These are phyloP conservation scores for Cyclanthera cordifolia DNA, from an alignment of 306 rosid species.

Conservation along the genomic window DNA sequence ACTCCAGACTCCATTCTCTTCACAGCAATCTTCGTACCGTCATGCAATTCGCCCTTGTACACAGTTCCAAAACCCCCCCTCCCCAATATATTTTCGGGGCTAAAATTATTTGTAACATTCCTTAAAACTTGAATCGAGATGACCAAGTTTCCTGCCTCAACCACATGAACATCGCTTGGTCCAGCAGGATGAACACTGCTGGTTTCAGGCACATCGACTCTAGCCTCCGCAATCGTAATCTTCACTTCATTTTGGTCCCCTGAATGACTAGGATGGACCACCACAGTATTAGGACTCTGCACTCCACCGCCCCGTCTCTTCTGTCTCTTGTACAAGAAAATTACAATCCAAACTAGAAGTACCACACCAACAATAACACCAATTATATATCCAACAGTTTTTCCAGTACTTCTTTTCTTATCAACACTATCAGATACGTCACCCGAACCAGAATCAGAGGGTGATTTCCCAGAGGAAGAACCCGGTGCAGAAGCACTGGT, in stretches of 20 bases:
- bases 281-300: constrained; percentile 17
- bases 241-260: constrained; percentile 31
- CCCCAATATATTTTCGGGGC: constrained; percentile 50
- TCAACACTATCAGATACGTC: not conserved
- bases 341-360: constrained; percentile 17
- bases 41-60: constrained; percentile 73
- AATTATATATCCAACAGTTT: constrained; percentile 25
- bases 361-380: constrained; percentile 21
- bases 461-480: not conserved
- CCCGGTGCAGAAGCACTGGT: constrained; percentile 9
- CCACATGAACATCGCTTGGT: constrained; percentile 31
- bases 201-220: constrained; percentile 13
- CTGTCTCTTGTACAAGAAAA: constrained; percentile 19
- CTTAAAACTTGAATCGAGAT: constrained; percentile 62
- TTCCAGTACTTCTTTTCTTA: constrained; percentile 11
- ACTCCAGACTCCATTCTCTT: constrained; percentile 77
- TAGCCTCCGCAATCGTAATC: constrained; percentile 21
- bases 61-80: constrained; percentile 81
- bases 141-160: constrained; percentile 48
- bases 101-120: constrained; percentile 58
- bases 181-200: constrained; percentile 24
- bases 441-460: constrained; percentile 8
- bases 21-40: constrained; percentile 86
- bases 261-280: constrained; percentile 33
- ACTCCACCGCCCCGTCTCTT: constrained; percentile 14